Conservation (phyloP, 1,284 basidiomycete species). For the Heterobasidion irregulare region DNA sequence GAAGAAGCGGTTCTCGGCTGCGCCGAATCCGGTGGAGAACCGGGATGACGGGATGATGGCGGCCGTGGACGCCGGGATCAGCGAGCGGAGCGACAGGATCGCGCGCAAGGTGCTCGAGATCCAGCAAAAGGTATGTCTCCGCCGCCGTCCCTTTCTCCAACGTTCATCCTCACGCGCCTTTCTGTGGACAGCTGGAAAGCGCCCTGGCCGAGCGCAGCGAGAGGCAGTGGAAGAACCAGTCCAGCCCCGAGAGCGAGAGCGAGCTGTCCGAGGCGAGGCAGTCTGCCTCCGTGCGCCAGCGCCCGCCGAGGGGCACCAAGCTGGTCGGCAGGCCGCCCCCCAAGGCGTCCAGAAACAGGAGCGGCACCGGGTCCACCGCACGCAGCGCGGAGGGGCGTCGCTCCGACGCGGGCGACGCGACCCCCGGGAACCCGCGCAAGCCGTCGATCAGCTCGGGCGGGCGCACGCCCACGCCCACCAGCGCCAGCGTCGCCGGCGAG, state of each 20-base stretch:
- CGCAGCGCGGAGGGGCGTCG: background rate
- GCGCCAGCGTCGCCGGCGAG: background rate
- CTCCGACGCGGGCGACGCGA: slow-evolving; percentile 3
- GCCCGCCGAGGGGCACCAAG: slow-evolving; percentile 13
- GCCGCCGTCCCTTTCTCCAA: background rate
- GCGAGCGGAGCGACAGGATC: slow-evolving; percentile 73
- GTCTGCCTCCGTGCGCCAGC: slow-evolving; percentile 7
- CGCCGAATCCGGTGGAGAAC: slow-evolving; percentile 34
- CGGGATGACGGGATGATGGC: slow-evolving; percentile 76
- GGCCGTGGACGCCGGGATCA: slow-evolving; percentile 78
- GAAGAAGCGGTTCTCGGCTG: slow-evolving; percentile 71
- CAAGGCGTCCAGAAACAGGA: slow-evolving; percentile 28
- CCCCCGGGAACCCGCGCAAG: background rate
- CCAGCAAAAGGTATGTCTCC: slow-evolving; percentile 61
- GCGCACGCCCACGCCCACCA: background rate
- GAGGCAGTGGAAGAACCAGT: slow-evolving; percentile 27
- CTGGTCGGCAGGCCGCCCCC: slow-evolving; percentile 11
- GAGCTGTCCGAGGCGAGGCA: slow-evolving; percentile 27
- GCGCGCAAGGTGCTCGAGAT: slow-evolving; percentile 78
- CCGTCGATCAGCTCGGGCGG: background rate
- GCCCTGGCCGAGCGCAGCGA: slow-evolving; percentile 50
- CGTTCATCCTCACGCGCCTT: slow-evolving; percentile 6
- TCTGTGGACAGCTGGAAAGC: slow-evolving; percentile 49
- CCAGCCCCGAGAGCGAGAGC: slow-evolving; percentile 38
- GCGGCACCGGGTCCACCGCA: slow-evolving; percentile 40